phyloP scores from a whole-genome alignment of 306 rosid genomes.

The Prinsepia uniflora region DNA sequence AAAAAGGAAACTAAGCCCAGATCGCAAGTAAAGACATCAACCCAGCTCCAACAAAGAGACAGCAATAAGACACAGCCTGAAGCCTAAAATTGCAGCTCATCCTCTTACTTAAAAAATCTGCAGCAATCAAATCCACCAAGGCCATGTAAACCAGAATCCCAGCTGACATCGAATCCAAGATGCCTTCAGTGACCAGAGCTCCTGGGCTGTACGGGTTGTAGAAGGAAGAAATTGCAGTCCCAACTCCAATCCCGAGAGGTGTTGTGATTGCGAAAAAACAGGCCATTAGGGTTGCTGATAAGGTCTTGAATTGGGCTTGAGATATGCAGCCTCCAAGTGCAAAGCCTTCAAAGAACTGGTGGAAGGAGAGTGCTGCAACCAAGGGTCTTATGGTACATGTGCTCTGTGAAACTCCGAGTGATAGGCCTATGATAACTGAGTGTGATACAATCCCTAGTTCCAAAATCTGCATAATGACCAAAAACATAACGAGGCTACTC shows the following conservation, averaged over 20 bases:
- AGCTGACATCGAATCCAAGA: slow-evolving; percentile 71
- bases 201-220: slow-evolving; percentile 66
- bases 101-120: slow-evolving; percentile 90
- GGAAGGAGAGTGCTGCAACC: slow-evolving; percentile 84
- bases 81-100: slow-evolving; percentile 95
- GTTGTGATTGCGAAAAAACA: slow-evolving; percentile 79
- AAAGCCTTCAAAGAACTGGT: slow-evolving; percentile 98
- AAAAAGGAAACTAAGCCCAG: slow-evolving; percentile 55
- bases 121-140: slow-evolving; percentile 84
- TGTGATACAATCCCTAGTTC: slow-evolving; percentile 97
- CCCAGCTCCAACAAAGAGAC: slow-evolving; percentile 94
- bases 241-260: slow-evolving; percentile 67
- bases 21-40: slow-evolving; percentile 82
- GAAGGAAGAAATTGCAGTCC: slow-evolving; percentile 53
- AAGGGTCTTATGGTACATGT: slow-evolving; percentile 87
- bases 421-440: slow-evolving; percentile 85
- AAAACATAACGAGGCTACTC: no score
- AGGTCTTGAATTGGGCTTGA: slow-evolving; percentile 71
- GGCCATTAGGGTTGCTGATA: slow-evolving; percentile 69
- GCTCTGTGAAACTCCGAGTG: slow-evolving; percentile 86
- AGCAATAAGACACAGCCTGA: slow-evolving; percentile 67
- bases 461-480: slow-evolving; percentile 48
- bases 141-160: slow-evolving; percentile 97
- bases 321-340: slow-evolving; percentile 98
- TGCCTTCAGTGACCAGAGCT: slow-evolving; percentile 71